Base-by-base conservation (phyloP, 345 rosid species). In the Erodium maritimum region DNA sequence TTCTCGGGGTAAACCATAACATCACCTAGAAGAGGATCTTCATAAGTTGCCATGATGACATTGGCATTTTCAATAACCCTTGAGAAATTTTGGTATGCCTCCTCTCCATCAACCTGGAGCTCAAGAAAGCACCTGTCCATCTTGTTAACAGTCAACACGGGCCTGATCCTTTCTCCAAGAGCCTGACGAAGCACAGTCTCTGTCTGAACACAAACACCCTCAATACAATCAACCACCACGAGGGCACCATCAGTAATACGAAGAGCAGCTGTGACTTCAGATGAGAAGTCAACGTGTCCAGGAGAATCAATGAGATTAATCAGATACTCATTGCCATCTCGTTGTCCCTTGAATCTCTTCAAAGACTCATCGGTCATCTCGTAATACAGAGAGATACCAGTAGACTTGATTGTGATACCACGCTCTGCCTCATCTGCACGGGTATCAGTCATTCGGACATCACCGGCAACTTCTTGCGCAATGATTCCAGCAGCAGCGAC, bases 401-500 rank as follows among this genome's bases (percentile, higher is more conserved):
- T 87, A 48, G 95, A 87, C 71, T 87, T 87, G 37, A 87, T 87
- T 0, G 95, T 87, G 51, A 87, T 87, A 37, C 95, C 91, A 66
- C 95, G 95, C 65, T 87, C 95, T 0, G 95, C 95, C 73, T 87
- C 95, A 77, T 87, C 91, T 0, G 82, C 82, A 22, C 95, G 80
- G 0, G 91, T 84, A 65, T 87, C 95, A 0, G 95, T 87, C 95
- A 87, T 87, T 52, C 95, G 88, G 0, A 87, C 95, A 77, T 87
- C 95, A 37, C 95, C 95, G 57, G 91, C 95, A 69, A 75, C 84
- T 61, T 87, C 95, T 68, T 87, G 95, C 3, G 95, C 95, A 46
- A 87, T 87, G 57, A 87, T 87, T 62, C 95, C 95, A 21, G 95
- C 95, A 76, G 95, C 95, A 74, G 95, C 95, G 18, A 87, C 95